Base-by-base conservation (phyloP, 164 flowering plant species). In the Tetrastigma voinierianum region DNA sequence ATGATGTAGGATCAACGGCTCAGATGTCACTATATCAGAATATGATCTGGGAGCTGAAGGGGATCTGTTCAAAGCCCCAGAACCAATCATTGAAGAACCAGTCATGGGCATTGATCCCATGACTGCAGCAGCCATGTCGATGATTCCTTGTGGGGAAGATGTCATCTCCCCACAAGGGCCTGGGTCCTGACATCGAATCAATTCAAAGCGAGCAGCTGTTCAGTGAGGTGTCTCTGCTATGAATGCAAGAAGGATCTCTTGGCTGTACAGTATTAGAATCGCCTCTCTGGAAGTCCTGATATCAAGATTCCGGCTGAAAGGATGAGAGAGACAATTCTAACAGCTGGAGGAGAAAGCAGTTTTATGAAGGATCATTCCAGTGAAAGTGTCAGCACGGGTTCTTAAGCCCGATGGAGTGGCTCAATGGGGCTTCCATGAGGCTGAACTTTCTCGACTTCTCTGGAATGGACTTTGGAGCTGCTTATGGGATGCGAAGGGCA, bases 31-130 rank as follows among this genome's bases (percentile, higher is more conserved):
- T 18, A 73, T 86, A 67, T 73, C 79, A 9, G 96, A 91, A 17
- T 94, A 90, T 80, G 94, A 90, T 72, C 67, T 89, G 67, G 94
- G 91, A 62, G 96, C 76, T 62, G 96, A 85, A 81, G 91, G 96
- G n/a, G 97, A 94, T 76, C 79, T 94, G 1, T 94, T 94, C 77
- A 88, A 84, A 77, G 98, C 96, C 63, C 97, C 98, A 2, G 89
- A 83, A 51, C 83, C 89, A 1, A 79, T 89, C 62, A 78, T 94
- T 48, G 91, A 90, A 80, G 91, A 91, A 65, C 82, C 88, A 64
- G 9, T 77, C 15, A 61, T 75, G 69, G 70, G 72, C 52, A 69
- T 84, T 59, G 93, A 91, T 81, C 88, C 91, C 32, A 67, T 89
- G 76, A 62, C 82, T 15, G 87, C 88, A n/a, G n/a, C n/a, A 43